A percentile compares a stretch with the other conserved stretches of the same genome.
phyloP scores from a whole-genome alignment of 257 asterid genomes.

The Solanum virginianum region DNA sequence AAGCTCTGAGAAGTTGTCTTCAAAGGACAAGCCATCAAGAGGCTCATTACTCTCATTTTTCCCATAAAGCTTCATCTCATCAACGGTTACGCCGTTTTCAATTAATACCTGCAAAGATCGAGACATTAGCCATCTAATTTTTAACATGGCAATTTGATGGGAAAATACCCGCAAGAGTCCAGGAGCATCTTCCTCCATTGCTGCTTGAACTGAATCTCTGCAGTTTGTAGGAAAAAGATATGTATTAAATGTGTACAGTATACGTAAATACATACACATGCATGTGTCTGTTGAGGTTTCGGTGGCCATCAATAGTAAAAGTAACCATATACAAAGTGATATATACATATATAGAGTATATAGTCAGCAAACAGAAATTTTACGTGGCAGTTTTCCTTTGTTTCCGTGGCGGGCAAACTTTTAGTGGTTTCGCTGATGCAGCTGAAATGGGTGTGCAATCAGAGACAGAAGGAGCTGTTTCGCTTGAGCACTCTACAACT shows the following conservation, averaged over 20 bases:
- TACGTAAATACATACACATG: not conserved
- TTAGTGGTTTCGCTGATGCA: constrained; percentile 24
- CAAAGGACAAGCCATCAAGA: constrained; percentile 48
- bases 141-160: constrained; percentile 5
- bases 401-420: constrained; percentile 42
- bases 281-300: not conserved
- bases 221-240: constrained; percentile 10
- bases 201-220: constrained; percentile 83
- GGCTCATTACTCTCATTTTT: constrained; percentile 49
- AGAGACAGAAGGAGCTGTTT: constrained; percentile 15
- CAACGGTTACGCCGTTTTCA: constrained; percentile 54
- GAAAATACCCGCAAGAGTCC: constrained; percentile 72
- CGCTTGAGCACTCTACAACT: constrained; percentile 13
- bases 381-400: constrained; percentile 80
- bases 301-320: not conserved
- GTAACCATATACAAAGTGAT: not conserved
- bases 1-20: constrained; percentile 63
- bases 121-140: constrained; percentile 3
- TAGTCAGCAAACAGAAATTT: not conserved
- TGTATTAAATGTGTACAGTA: not conserved
- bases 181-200: constrained; percentile 98
- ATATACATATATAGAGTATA: not conserved
- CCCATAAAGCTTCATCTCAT: constrained; percentile 87
- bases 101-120: constrained; percentile 44
- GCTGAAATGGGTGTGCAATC: constrained; percentile 19